Percentiles rank a stretch among this genome's conserved stretches.
phyloP scores from a whole-genome alignment of 1,284 basidiomycete genomes.

The Microbotryum saponariae region DNA sequence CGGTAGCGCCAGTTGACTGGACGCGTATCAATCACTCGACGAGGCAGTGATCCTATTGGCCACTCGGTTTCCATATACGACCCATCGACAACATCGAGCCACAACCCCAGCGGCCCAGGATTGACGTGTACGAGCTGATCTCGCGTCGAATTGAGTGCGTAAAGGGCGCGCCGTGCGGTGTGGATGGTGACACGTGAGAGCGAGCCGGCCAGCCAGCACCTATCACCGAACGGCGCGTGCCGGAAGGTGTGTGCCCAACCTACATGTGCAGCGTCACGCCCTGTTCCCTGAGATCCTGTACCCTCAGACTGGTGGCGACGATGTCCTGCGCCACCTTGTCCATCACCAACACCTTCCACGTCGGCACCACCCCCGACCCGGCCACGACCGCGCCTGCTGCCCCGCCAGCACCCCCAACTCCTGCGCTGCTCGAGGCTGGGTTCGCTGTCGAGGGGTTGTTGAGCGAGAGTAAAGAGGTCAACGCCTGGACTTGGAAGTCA shows the following conservation, averaged over 20 bases:
- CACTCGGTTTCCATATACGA: too few species aligned
- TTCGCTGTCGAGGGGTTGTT: constrained; percentile 45
- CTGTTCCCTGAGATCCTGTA: constrained; percentile 91
- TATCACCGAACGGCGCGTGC: too few species aligned
- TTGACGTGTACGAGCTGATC: too few species aligned
- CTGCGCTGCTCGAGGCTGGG: constrained; percentile 29
- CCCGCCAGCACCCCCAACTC: constrained; percentile 27
- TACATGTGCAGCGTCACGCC: constrained; percentile 97
- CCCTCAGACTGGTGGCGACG: constrained; percentile 84
- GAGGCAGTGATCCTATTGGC: too few species aligned
- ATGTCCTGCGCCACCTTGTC: constrained; percentile 96
- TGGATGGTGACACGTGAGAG: too few species aligned
- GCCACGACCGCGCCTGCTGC: constrained; percentile 36
- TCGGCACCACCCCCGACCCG: constrained; percentile 56
- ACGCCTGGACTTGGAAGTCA: constrained; percentile 65
- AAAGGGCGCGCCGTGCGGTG: too few species aligned
- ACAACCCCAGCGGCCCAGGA: too few species aligned
- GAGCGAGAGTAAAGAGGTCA: constrained; percentile 59
- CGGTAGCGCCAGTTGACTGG: too few species aligned
- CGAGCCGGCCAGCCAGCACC: too few species aligned
- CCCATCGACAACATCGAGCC: too few species aligned
- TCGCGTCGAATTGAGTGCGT: too few species aligned
- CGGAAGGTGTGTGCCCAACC: constrained; percentile 38
- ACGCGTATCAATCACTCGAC: too few species aligned
- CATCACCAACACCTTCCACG: constrained; percentile 94